These are phyloP conservation scores for Nannochloropsis granulata DNA, from an alignment of 108 stramenopile species.

Conservation along the genomic window DNA sequence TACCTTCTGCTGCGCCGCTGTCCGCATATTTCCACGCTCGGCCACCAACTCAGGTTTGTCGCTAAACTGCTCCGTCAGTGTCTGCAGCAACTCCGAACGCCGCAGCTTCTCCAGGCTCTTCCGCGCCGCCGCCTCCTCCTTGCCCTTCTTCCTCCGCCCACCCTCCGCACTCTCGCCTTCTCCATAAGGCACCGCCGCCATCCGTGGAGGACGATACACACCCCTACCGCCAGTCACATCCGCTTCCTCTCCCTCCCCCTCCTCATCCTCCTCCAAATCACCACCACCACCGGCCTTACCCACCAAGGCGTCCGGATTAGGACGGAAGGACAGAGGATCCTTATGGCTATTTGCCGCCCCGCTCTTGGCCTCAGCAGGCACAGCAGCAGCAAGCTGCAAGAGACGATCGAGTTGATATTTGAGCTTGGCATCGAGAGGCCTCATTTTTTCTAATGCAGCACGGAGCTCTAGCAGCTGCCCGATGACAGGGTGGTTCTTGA, in stretches of 20 bases:
- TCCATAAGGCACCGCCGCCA: neutral
- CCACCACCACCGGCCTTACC: constrained; percentile 1
- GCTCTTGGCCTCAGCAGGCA: neutral
- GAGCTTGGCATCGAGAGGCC: constrained; percentile 31
- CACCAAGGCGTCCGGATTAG: constrained; percentile 5
- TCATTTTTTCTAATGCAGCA: constrained; percentile 32
- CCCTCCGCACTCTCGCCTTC: neutral
- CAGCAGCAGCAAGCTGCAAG: constrained; percentile 12
- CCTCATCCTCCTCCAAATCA: neutral
- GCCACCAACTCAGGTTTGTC: constrained; percentile 8
- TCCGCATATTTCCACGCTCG: neutral
- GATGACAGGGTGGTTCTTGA: constrained; percentile 37
- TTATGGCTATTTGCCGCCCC: neutral
- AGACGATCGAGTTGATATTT: constrained; percentile 39
- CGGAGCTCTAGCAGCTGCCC: constrained; percentile 31
- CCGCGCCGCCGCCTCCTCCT: neutral
- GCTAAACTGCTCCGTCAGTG: constrained; percentile 3
- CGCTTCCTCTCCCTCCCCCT: constrained; percentile 1
- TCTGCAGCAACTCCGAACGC: constrained; percentile 1
- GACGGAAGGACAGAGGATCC: neutral
- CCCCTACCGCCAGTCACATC: neutral
- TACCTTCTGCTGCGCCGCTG: neutral
- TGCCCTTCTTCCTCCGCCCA: neutral
- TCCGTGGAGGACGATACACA: constrained; percentile 2
- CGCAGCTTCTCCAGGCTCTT: neutral